A percentile compares a stretch with the other conserved stretches of the same genome.
phyloP scores from a whole-genome alignment of 225 moss, liverwort and hornwort genomes.

The Antitrichia curtipendula region DNA sequence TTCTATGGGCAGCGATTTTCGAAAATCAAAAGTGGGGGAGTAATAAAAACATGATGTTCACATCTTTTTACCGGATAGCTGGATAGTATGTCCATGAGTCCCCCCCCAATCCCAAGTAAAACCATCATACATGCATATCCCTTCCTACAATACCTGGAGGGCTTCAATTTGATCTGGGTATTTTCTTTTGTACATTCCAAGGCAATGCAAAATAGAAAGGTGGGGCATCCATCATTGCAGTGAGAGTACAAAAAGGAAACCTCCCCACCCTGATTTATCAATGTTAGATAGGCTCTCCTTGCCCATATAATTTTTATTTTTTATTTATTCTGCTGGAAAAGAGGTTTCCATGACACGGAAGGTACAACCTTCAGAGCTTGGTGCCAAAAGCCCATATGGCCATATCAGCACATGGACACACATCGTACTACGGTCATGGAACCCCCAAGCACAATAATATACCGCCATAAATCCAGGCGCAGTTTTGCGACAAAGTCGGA shows the following conservation, averaged over 20 bases:
- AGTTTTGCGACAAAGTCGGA: neutral
- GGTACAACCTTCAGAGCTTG: neutral
- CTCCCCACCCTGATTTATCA: neutral
- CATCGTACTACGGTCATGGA: neutral
- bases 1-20: no score
- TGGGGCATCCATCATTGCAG: neutral
- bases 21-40: no score
- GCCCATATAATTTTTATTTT: neutral
- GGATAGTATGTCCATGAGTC: no score
- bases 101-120: no score
- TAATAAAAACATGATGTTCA: no score
- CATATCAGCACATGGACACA: neutral
- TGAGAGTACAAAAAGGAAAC: neutral
- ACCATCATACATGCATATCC: no score
- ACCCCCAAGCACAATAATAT: neutral
- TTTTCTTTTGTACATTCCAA: neutral
- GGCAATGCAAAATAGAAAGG: neutral
- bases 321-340: neutral
- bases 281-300: neutral
- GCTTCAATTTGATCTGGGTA: neutral
- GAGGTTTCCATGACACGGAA: neutral
- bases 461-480: neutral
- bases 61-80: no score
- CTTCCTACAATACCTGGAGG: accelerated
- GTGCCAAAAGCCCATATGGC: neutral